A percentile compares a stretch with the other conserved stretches of the same genome.
phyloP scores from a whole-genome alignment of 257 asterid species.

The Dorcoceras hygrometricum region DNA sequence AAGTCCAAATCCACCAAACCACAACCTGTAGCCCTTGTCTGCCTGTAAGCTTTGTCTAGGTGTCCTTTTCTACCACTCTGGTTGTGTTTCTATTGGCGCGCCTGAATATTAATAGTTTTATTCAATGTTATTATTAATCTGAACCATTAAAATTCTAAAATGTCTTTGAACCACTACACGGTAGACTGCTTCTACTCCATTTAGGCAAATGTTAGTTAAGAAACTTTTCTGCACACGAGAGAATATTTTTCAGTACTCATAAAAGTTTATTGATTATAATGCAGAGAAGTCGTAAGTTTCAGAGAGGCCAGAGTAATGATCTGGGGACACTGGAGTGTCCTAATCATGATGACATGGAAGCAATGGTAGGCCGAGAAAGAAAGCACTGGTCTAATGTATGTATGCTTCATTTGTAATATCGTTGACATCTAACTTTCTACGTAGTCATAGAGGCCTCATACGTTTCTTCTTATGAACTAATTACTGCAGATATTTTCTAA shows the following conservation, averaged over 20 bases:
- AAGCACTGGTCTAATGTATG: slow-evolving; percentile 68
- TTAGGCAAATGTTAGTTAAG: slow-evolving; percentile 32
- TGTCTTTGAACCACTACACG: slow-evolving; percentile 20
- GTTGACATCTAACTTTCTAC: slow-evolving; percentile 17
- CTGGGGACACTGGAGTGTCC: slow-evolving; percentile 29
- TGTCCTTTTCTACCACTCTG: slow-evolving; percentile 15
- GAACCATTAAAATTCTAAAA: slow-evolving; percentile 38
- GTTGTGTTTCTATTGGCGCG: slow-evolving; percentile 14
- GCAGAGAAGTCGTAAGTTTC: slow-evolving; percentile 61
- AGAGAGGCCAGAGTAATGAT: slow-evolving; percentile 40
- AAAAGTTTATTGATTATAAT: slow-evolving; percentile 27
- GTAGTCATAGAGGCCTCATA: slow-evolving; percentile 9
- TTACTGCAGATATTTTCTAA: slow-evolving; percentile 62
- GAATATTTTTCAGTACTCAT: no score
- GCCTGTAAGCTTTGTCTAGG: slow-evolving; percentile 15
- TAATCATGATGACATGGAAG: slow-evolving; percentile 31
- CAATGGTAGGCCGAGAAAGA: slow-evolving; percentile 35
- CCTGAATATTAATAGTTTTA: slow-evolving; percentile 15
- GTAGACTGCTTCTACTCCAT: slow-evolving; percentile 38
- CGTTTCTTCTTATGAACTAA: slow-evolving; percentile 28
- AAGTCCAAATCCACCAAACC: background rate
- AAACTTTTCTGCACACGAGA: slow-evolving; percentile 45
- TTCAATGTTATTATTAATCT: slow-evolving; percentile 31
- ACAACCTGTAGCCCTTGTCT: background rate
- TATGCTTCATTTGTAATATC: slow-evolving; percentile 27